Evolutionary conservation across 768 basidiomycete genomes (phyloP), one percentile per base, ranked within the genome.

Genomic region (Suillus paluster): DNA sequence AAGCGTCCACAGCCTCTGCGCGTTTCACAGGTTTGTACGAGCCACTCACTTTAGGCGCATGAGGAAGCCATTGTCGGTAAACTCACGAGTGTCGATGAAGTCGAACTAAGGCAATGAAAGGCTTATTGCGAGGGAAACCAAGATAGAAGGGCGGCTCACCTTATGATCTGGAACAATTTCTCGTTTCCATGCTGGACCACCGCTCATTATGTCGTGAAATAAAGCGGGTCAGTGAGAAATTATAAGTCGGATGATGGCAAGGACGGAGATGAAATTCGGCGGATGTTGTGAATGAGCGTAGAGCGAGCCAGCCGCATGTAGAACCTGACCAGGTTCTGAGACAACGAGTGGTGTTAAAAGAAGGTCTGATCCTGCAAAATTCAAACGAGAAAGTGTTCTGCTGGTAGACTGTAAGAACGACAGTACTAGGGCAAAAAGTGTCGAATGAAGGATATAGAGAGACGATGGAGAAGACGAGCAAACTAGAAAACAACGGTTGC

Each of bases 161-260:
- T 99, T 99, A 79, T 99, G 97, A 80, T 98, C 97, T 59, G 92
- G 94, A 49, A 98, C 95, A 69, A 92, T 86, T 83, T 98, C 97
- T 72, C 95, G 85, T 82, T 99, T 99, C 97, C 96, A 97, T 67
- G 92, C 87, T 46, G 90, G 82, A 70, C 88, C 92, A 67, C 88
- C 85, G 60, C 63, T 57, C 73, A 74, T 74, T 54, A 63, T 71
- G 54, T 11, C 41, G 38, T 8, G 53, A 55, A 38, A 42, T 65
- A 50, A 55, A 36, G 53, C 61, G 41, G 33, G 53, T 67, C 60
- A 62, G 63, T 49, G 64, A 64, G 64, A n/a, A n/a, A n/a, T n/a
- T n/a, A n/a, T 38, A 67, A 58, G 64, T 60, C 62, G 58, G 63
- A 73, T 60, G 64, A 69, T 66, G 17, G 34, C 2, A 66, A 68